phyloP scores from a whole-genome alignment of 257 asterid species.

The Gentiana dahurica region DNA sequence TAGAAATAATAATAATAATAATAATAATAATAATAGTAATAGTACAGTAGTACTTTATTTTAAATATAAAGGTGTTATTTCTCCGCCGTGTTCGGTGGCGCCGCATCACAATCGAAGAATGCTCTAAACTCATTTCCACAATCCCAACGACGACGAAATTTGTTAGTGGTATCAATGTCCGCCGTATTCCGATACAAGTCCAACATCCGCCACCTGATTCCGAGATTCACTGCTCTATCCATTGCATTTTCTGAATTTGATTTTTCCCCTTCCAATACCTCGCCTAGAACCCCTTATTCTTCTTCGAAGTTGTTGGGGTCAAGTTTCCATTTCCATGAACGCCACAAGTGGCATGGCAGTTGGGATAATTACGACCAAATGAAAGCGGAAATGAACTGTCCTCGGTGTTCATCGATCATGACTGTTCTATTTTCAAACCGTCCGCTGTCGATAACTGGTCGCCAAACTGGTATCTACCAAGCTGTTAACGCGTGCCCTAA shows the following conservation, averaged over 20 bases:
- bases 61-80: too few relatives aligned
- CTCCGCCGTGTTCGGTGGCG: too few relatives aligned
- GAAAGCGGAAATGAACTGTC: constrained; percentile 70
- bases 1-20: too few relatives aligned
- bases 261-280: constrained; percentile 21
- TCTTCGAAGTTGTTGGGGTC: constrained; percentile 14
- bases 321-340: constrained; percentile 43
- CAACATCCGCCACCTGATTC: constrained; percentile 36
- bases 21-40: too few relatives aligned
- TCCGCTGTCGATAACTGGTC: constrained; percentile 61
- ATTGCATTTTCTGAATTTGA: constrained; percentile 19
- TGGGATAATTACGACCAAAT: constrained; percentile 65
- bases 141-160: too few relatives aligned
- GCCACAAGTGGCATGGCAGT: constrained; percentile 71
- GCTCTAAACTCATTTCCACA: too few relatives aligned
- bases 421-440: constrained; percentile 67
- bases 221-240: constrained; percentile 13
- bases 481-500: constrained; percentile 65
- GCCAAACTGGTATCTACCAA: constrained; percentile 63
- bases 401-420: constrained; percentile 69
- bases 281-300: constrained; percentile 14
- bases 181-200: constrained; percentile 32
- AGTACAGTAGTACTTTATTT: too few relatives aligned
- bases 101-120: too few relatives aligned
- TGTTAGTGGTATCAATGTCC: constrained; percentile 25